Base-by-base conservation (phyloP, 2,329 filamentous ascomycete species). In the Cadophora sp. region DNA sequence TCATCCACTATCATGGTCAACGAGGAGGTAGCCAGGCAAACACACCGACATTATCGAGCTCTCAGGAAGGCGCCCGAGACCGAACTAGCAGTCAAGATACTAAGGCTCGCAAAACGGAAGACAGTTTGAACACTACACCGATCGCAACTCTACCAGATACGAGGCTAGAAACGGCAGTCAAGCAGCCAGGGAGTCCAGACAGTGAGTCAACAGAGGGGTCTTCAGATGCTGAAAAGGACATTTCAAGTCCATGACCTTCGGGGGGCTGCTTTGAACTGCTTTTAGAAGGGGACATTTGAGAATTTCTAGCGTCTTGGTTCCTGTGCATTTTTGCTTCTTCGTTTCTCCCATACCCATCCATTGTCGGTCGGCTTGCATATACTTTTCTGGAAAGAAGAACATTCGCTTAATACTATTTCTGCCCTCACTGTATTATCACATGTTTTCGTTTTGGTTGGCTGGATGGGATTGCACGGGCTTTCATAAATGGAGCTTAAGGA, bases 1-100 rank as follows among this genome's bases (percentile, higher is more conserved):
- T 91, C 2, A 83, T 91, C 34, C 88, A 91, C 73, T 91, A 91
- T 72, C 88, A 90, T 71, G 88, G 88, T 5, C 88, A 90, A 76
- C 82, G 88, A 48, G 88, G 88, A n/a, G 88, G 88, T 12, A 90
- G 88, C 73, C 88, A 90, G 74, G 85, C 87, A 9, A 90, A 89
- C 73, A 90, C 88, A 0, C 88, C 88, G 14, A 90, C 87, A 0
- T 19, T 76, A n/a, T 73, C 74, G 40, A 77, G 51, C 56, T 75
- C 76, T 8, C 62, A 68, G 1, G 76, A 77, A 64, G 73, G 69
- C 14, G 65, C 70, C 6, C 59, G 64, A 51, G 75, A 76, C 63
- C 65, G 73, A 40, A 69, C 71, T 1, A 74, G 67, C 37, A 77
- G 73, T 63, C 73, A 73, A 64, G 75, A 77, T 50, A 43, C 69